Base-by-base conservation (phyloP, 768 basidiomycete genomes). In the Boletus rubescentipes region DNA sequence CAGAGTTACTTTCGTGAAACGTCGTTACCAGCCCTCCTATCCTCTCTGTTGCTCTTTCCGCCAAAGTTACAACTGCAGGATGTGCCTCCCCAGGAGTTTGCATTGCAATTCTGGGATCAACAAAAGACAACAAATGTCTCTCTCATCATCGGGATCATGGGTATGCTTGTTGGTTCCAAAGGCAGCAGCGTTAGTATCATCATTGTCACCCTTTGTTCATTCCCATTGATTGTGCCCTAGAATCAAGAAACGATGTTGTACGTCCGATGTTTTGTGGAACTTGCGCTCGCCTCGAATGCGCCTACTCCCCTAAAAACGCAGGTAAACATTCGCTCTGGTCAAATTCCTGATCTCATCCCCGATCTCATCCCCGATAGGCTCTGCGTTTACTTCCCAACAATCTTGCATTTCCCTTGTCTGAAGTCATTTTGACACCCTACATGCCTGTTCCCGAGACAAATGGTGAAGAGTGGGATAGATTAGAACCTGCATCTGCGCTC, bases 1-100 rank as follows among this genome's bases (percentile, higher is more conserved):
- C 63, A 99, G 93, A 97, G 93, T 67, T 98, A 97, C 76, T 97
- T 99, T 75, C 87, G 91, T 44, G 94, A 95, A 74, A 91, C 93
- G 2, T 69, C 87, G 56, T 74, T 95, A 60, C 79, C 87, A 59
- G 71, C 87, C 54, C 62, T 87, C 51, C 62, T 94, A 54, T 81
- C 85, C 57, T 84, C 80, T 26, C 79, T 87, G 21, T 78, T 89
- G 40, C 84, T 83, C 42, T 93, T 86, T 69, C 89, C 87, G 30
- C 78, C 83, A 29, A 79, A 76, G 42, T 69, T 90, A 1, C 80
- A 81, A 31, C 68, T 81, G 23, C 78, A 80, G 50, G 79, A 82
- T 49, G 63, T 75, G 6, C 79, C 81, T n/a, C 89, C 87, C 1
- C 91, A 97, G 67, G 88, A 91, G 58, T 98, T 98, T 70, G 88